Evolutionary conservation across 192 early-diverging fungal genomes (phyloP).

Genomic region (Linnemannia schmuckeri): DNA sequence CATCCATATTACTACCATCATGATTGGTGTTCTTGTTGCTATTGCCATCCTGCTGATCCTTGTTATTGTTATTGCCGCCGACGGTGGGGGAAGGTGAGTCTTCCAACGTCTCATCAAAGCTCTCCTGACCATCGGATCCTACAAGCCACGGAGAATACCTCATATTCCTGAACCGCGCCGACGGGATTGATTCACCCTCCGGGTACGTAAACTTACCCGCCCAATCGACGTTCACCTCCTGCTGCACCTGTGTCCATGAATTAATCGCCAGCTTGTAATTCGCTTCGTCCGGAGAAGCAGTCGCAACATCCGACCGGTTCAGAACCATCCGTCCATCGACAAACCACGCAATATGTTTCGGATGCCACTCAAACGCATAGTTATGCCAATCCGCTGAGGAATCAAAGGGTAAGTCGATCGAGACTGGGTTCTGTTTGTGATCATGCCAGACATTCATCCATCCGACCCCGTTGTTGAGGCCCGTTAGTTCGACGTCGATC

Average conservation of each 20-base stretch:
- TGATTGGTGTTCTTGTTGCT: not conserved
- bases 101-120: not conserved
- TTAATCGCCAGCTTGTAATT: constrained; percentile 50
- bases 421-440: constrained; percentile 31
- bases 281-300: constrained; percentile 13
- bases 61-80: not conserved
- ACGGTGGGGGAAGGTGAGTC: not conserved
- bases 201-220: constrained; percentile 44
- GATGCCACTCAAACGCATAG: constrained; percentile 39
- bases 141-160: constrained; percentile 10
- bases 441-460: constrained; percentile 53
- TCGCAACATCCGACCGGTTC: constrained; percentile 44
- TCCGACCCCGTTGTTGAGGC: constrained; percentile 29
- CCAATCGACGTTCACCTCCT: constrained; percentile 35
- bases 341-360: constrained; percentile 33
- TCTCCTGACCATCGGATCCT: not conserved
- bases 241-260: constrained; percentile 44
- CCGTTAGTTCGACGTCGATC: constrained; percentile 53
- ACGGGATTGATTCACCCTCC: constrained; percentile 17
- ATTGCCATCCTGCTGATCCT: not conserved
- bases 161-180: constrained; percentile 43
- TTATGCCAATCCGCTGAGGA: constrained; percentile 37
- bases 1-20: not conserved
- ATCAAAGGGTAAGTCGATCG: constrained; percentile 33
- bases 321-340: constrained; percentile 30